These are phyloP conservation scores for Colletotrichum sansevieriae DNA, from an alignment of 2,329 filamentous ascomycete genomes.

Conservation along the genomic window DNA sequence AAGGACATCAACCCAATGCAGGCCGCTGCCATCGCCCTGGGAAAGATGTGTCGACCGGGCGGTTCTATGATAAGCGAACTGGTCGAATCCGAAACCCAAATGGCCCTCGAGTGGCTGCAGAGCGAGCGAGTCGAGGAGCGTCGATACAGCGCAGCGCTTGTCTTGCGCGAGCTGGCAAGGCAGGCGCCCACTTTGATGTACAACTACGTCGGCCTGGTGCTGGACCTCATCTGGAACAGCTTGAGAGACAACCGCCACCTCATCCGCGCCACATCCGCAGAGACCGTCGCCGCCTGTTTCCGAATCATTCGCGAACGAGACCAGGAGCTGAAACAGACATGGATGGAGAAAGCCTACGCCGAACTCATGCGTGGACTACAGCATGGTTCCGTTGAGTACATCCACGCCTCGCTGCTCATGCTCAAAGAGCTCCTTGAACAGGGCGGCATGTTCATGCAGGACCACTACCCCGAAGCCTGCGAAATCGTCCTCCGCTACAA, in stretches of 20 bases:
- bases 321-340: conserved; percentile 84
- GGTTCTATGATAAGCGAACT: conserved; percentile 95
- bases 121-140: conserved; percentile 94
- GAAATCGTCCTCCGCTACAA: conserved; percentile 94
- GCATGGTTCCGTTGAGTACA: conserved; percentile 84
- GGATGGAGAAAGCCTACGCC: conserved; percentile 92
- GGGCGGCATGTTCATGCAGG: conserved; percentile 99
- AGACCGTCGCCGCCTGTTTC: conserved; percentile 95
- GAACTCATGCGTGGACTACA: conserved; percentile 86
- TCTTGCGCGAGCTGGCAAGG: conserved; percentile 89
- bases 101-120: conserved; percentile 95
- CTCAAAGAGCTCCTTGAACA: conserved; percentile 93
- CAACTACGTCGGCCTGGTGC: conserved; percentile 92
- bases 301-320: conserved; percentile 96
- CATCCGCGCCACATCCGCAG: conserved; percentile 91
- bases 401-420: conserved; percentile 94
- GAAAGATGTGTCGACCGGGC: conserved; percentile 90
- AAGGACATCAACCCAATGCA: conserved; percentile 94
- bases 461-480: conserved; percentile 90
- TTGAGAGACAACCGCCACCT: conserved; percentile 90
- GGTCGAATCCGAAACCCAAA: conserved; percentile 97
- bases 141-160: conserved; percentile 91
- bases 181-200: conserved; percentile 97
- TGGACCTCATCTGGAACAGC: conserved; percentile 96
- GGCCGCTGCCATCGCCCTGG: conserved; percentile 87